These are phyloP conservation scores for Aspergillaceae sp. DNA, from an alignment of 2,329 filamentous ascomycete species.

Conservation along the genomic window DNA sequence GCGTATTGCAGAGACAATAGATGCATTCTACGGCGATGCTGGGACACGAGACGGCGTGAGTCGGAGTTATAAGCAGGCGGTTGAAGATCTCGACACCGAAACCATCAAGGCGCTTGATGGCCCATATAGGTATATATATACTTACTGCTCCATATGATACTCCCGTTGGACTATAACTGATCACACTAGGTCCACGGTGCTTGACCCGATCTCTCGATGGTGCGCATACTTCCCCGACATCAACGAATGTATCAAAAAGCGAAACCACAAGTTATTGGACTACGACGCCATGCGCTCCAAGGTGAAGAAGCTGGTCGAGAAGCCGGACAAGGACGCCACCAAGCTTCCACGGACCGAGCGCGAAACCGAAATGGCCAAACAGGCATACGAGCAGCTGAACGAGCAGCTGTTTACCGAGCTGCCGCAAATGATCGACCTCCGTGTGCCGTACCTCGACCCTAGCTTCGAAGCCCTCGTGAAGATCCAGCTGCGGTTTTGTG, in stretches of 20 bases:
- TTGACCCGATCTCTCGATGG: conserved; percentile 92
- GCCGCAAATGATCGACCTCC: conserved; percentile 90
- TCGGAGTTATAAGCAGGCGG: conserved; percentile 95
- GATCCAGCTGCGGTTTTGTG: conserved; percentile 95
- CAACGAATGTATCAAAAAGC: conserved; percentile 99
- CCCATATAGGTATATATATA: conserved; percentile 61
- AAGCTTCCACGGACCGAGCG: conserved; percentile 94
- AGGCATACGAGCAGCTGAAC: conserved; percentile 92
- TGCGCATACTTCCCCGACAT: conserved; percentile 98
- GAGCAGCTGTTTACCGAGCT: conserved; percentile 89
- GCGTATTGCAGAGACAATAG: conserved; percentile 98
- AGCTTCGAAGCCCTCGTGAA: conserved; percentile 97
- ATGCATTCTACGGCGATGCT: conserved; percentile 96
- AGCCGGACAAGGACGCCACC: conserved; percentile 95
- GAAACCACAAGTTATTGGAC: conserved; percentile 95
- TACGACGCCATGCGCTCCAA: conserved; percentile 93
- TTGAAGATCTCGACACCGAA: conserved; percentile 94
- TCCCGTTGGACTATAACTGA: conserved; percentile 20
- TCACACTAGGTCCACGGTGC: conserved; percentile 61
- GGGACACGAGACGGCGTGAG: conserved; percentile 92
- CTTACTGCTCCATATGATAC: not conserved
- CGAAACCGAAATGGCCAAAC: conserved; percentile 89
- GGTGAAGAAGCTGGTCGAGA: conserved; percentile 94
- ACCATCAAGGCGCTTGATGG: conserved; percentile 98
- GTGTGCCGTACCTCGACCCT: conserved; percentile 93